Conservation (phyloP, 208 protist genomes). For the Wallacemonas rigidus region DNA sequence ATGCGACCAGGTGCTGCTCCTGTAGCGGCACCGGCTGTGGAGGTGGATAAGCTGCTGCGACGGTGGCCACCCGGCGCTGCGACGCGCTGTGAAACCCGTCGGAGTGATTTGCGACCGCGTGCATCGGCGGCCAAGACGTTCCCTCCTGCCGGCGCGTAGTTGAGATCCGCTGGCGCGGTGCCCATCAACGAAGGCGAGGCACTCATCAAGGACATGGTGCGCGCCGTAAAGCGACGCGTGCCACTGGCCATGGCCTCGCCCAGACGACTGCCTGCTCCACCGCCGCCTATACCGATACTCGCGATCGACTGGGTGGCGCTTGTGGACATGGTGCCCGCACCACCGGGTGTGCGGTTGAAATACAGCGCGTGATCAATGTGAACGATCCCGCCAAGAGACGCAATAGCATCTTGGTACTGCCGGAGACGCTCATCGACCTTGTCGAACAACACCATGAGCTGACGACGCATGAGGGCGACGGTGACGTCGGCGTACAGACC, state of each 20-base stretch:
- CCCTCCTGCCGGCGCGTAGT: not conserved
- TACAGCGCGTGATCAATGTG: not conserved
- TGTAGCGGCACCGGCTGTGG: not conserved
- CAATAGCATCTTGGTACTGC: conserved; percentile 27
- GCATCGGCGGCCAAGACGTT: not conserved
- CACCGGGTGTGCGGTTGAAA: not conserved
- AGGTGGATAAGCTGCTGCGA: not conserved
- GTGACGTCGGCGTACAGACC: conserved; percentile 31
- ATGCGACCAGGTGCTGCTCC: not conserved
- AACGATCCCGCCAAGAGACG: conserved; percentile 18
- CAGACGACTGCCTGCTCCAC: not conserved
- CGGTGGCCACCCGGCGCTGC: not conserved
- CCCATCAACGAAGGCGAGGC: not conserved
- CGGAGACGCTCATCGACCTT: conserved; percentile 41
- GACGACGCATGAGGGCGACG: conserved; percentile 10
- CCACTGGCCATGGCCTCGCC: not conserved
- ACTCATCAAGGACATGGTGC: conserved; percentile 5
- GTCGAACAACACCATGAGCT: conserved; percentile 29
- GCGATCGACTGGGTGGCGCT: too few species aligned
- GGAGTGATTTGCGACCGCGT: conserved; percentile 2
- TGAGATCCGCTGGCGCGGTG: not conserved
- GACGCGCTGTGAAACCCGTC: not conserved
- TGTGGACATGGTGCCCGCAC: too few species aligned
- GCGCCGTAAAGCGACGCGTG: not conserved
- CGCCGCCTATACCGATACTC: not conserved